Percentiles rank a stretch among this genome's conserved stretches.
Evolutionary conservation across 495 filamentous ascomycete genomes (phyloP).

Genomic region (Aspergillus funiculosus): DNA sequence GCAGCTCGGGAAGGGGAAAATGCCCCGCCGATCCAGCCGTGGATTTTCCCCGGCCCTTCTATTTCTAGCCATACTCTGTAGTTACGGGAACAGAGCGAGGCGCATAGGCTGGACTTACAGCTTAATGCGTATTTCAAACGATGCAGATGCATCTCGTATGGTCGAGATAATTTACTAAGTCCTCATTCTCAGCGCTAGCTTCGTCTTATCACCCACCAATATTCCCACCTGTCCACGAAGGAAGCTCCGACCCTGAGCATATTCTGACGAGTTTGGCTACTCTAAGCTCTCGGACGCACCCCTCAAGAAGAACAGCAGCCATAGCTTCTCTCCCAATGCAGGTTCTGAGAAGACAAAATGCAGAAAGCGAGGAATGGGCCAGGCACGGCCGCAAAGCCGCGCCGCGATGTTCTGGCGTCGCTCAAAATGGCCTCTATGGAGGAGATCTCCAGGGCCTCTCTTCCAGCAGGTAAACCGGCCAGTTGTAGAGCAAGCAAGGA

Average conservation of each 20-base stretch:
- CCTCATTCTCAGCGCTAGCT: background rate
- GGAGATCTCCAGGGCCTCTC: constrained; percentile 62
- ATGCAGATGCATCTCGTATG: constrained; percentile 4
- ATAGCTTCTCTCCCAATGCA: constrained; percentile 28
- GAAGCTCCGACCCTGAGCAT: no score
- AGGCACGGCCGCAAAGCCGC: constrained; percentile 41
- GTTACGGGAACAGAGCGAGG: background rate
- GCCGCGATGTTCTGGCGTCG: constrained; percentile 62
- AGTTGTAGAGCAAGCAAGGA: background rate
- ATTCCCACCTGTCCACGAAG: constrained; percentile 7
- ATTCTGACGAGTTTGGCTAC: constrained; percentile 11
- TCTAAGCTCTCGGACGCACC: constrained; percentile 8
- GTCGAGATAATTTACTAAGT: no score
- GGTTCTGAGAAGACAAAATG: constrained; percentile 39
- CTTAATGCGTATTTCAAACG: background rate
- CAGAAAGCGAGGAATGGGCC: constrained; percentile 59
- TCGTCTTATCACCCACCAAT: background rate
- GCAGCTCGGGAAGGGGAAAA: constrained; percentile 14
- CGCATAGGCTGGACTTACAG: background rate
- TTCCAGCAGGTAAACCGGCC: constrained; percentile 65
- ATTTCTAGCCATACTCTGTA: background rate
- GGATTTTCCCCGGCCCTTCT: constrained; percentile 11
- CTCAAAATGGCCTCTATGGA: constrained; percentile 71
- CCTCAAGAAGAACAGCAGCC: background rate
- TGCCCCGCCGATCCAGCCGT: constrained; percentile 15